phyloP scores from a whole-genome alignment of 768 basidiomycete species.

The Mycena indigotica region DNA sequence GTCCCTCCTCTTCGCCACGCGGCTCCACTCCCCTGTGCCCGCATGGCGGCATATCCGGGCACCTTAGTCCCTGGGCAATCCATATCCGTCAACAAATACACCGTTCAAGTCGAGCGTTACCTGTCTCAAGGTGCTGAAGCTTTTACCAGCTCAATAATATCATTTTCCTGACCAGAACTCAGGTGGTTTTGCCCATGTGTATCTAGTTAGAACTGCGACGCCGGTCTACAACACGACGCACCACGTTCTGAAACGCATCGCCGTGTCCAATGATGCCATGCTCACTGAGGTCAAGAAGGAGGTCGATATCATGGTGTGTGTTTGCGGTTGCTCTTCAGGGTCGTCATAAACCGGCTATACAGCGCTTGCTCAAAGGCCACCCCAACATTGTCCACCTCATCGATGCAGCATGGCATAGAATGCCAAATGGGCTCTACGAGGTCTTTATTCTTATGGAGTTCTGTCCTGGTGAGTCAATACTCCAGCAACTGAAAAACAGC shows the following conservation, averaged over 20 bases:
- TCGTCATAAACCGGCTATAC: slow-evolving; percentile 32
- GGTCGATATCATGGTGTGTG: slow-evolving; percentile 96
- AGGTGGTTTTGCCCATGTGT: slow-evolving; percentile 99
- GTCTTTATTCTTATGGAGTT: slow-evolving; percentile 99
- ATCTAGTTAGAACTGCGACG: slow-evolving; percentile 83
- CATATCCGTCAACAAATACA: slow-evolving; percentile 86
- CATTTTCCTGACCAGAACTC: slow-evolving; percentile 16
- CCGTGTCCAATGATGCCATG: slow-evolving; percentile 86
- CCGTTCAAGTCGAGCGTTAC: slow-evolving; percentile 91
- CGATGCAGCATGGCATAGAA: slow-evolving; percentile 88
- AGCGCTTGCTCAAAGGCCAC: slow-evolving; percentile 90
- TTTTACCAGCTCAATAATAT: slow-evolving; percentile 22
- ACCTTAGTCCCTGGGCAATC: slow-evolving; percentile 81
- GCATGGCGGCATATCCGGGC: slow-evolving; percentile 58
- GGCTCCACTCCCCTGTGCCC: no score
- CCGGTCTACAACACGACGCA: slow-evolving; percentile 91
- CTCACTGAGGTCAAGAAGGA: slow-evolving; percentile 94
- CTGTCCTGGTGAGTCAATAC: slow-evolving; percentile 68
- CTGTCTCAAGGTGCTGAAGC: slow-evolving; percentile 78
- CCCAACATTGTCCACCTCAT: slow-evolving; percentile 96
- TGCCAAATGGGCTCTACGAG: slow-evolving; percentile 84
- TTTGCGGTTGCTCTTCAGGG: slow-evolving; percentile 8
- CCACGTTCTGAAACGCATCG: slow-evolving; percentile 97
- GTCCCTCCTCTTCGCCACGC: no score
- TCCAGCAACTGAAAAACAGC: neutral